These are phyloP conservation scores for Streptanthus diversifolius DNA, from an alignment of 345 rosid genomes.

Conservation along the genomic window DNA sequence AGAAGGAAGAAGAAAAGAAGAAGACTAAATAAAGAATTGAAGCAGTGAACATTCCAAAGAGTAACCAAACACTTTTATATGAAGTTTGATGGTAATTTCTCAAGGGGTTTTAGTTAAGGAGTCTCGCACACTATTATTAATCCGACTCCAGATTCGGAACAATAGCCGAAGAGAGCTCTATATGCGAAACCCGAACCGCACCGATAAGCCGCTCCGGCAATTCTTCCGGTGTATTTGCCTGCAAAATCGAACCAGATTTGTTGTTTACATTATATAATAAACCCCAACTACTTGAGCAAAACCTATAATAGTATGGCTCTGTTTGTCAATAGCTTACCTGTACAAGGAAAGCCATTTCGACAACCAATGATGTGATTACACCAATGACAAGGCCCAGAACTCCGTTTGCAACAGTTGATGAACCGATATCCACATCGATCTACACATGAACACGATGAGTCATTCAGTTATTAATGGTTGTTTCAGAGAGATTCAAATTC, in stretches of 20 bases:
- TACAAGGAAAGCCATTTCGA: conserved; percentile 99
- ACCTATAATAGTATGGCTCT: not conserved
- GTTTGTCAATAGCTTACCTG: conserved; percentile 39
- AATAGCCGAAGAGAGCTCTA: conserved; percentile 81
- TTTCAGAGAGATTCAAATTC: not conserved
- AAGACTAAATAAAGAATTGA: conserved; percentile 3
- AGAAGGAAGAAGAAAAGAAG: not conserved
- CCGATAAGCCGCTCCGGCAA: conserved; percentile 90
- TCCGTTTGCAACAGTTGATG: conserved; percentile 98
- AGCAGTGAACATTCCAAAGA: conserved; percentile 24
- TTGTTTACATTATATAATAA: not conserved
- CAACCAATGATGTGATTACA: conserved; percentile 78
- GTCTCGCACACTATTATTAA: conserved; percentile 3
- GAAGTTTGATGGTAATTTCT: conserved; percentile 13
- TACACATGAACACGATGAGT: conserved; percentile 19
- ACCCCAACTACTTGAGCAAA: not conserved
- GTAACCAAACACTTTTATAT: conserved; percentile 19
- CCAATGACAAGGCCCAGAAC: conserved; percentile 96
- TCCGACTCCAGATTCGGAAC: conserved; percentile 66
- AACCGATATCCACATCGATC: conserved; percentile 96
- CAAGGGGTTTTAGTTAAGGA: conserved; percentile 2
- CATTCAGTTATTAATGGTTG: not conserved
- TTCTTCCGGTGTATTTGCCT: conserved; percentile 91
- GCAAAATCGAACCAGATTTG: conserved; percentile 11
- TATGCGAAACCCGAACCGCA: conserved; percentile 87